A percentile compares a stretch with the other conserved stretches of the same genome.
phyloP scores from a whole-genome alignment of 768 basidiomycete genomes.

The Tricholoma flavovirens region DNA sequence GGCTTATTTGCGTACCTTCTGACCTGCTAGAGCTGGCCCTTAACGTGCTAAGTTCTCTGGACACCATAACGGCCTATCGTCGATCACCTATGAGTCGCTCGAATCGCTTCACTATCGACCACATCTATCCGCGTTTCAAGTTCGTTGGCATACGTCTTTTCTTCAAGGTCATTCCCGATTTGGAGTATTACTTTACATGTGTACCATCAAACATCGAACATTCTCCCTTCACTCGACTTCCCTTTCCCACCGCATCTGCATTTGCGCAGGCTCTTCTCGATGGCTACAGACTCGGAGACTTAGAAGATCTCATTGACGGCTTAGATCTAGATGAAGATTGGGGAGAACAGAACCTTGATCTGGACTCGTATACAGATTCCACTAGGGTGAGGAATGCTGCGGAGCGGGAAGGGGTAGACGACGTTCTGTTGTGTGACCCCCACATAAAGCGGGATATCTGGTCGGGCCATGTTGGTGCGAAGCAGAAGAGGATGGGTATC shows the following conservation, averaged over 20 bases:
- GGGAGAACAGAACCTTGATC: neutral
- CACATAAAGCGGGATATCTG: neutral
- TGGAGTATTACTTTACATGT: neutral
- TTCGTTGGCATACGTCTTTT: neutral
- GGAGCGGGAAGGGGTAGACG: neutral
- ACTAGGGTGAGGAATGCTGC: neutral
- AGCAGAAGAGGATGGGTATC: neutral
- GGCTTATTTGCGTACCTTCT: neutral
- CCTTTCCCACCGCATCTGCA: neutral
- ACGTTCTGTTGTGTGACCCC: neutral
- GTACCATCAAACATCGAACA: neutral
- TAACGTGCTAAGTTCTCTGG: neutral
- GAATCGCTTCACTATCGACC: neutral
- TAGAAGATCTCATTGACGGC: neutral
- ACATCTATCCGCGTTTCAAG: neutral
- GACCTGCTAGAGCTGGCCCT: neutral
- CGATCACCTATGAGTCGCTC: neutral
- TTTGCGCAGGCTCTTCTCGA: neutral
- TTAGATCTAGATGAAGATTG: neutral
- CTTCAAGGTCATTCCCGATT: neutral
- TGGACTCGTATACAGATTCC: neutral
- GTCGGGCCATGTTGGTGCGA: neutral
- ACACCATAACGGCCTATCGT: neutral
- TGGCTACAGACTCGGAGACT: neutral
- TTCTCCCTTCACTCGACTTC: neutral